These are phyloP conservation scores for Mycogone perniciosa DNA, from an alignment of 2,329 filamentous ascomycete species.

Conservation along the genomic window DNA sequence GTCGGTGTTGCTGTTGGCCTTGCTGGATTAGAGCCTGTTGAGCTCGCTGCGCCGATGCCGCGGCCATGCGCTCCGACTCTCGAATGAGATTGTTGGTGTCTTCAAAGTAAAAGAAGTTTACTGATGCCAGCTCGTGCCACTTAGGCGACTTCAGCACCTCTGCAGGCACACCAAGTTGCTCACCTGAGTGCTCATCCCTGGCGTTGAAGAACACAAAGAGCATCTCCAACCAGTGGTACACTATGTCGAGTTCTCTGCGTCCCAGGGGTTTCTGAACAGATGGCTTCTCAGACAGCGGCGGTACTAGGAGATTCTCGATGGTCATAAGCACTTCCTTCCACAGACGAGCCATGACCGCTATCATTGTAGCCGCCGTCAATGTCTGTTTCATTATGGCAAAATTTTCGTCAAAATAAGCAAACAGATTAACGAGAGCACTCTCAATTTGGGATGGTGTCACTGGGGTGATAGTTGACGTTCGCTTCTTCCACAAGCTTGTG, in stretches of 20 bases:
- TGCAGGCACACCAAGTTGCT: slow-evolving; percentile 79
- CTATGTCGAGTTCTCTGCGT: slow-evolving; percentile 85
- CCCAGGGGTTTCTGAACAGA: slow-evolving; percentile 77
- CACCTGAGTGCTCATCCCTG: slow-evolving; percentile 70
- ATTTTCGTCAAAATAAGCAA: slow-evolving; percentile 95
- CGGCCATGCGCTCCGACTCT: slow-evolving; percentile 93
- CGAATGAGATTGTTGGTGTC: slow-evolving; percentile 84
- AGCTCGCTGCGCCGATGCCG: slow-evolving; percentile 68
- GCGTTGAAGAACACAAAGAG: slow-evolving; percentile 95
- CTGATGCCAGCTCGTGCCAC: slow-evolving; percentile 91
- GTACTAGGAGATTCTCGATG: slow-evolving; percentile 83
- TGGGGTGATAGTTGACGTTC: slow-evolving; percentile 47
- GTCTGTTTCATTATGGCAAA: slow-evolving; percentile 99
- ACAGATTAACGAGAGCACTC: slow-evolving; percentile 74
- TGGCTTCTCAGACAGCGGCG: slow-evolving; percentile 89
- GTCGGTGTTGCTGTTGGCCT: slow-evolving; percentile 50
- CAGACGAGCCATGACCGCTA: slow-evolving; percentile 92
- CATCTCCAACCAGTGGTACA: slow-evolving; percentile 88
- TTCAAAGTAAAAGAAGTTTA: slow-evolving; percentile 99
- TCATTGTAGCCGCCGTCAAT: slow-evolving; percentile 91
- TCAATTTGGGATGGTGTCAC: slow-evolving; percentile 69
- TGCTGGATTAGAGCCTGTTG: slow-evolving; percentile 59
- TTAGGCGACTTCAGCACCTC: slow-evolving; percentile 95
- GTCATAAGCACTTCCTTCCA: slow-evolving; percentile 97
- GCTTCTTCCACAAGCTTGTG: slow-evolving; percentile 61